Conservation (phyloP, 2,329 filamentous ascomycete genomes). For the Dothideomycetes sp. region DNA sequence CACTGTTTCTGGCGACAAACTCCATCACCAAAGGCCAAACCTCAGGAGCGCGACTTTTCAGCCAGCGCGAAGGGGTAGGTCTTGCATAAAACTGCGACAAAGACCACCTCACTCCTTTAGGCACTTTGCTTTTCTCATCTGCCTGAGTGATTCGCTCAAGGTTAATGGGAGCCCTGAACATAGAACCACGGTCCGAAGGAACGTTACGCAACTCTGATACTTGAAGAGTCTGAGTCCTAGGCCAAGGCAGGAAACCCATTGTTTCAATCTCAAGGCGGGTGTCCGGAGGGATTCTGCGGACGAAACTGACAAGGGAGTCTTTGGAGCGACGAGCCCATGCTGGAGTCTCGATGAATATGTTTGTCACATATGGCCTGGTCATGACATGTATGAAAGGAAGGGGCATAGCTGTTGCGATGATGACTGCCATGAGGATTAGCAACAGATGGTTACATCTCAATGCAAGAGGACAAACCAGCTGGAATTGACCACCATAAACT, state of each 20-base stretch:
- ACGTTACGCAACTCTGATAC: conserved; percentile 22
- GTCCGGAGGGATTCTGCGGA: conserved; percentile 36
- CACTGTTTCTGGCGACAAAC: neutral
- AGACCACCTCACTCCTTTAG: neutral
- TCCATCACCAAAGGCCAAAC: conserved; percentile 10
- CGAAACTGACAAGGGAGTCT: conserved; percentile 45
- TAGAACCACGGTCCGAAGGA: conserved; percentile 13
- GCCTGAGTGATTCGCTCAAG: conserved; percentile 22
- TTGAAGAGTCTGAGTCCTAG: conserved; percentile 21
- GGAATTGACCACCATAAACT: conserved; percentile 35
- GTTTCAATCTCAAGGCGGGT: conserved; percentile 33
- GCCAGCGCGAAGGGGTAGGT: conserved; percentile 3
- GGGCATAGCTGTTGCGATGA: conserved; percentile 54
- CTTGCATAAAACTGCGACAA: conserved; percentile 4
- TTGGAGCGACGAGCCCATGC: conserved; percentile 53
- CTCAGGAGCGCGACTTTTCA: conserved; percentile 7
- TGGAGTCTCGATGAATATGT: conserved; percentile 62
- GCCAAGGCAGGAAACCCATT: conserved; percentile 33
- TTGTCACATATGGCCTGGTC: conserved; percentile 62
- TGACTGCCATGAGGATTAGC: conserved; percentile 34
- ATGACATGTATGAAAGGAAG: conserved; percentile 55
- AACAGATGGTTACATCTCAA: conserved; percentile 2
- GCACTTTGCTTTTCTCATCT: conserved; percentile 24
- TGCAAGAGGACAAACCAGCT: conserved; percentile 25
- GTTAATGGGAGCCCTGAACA: too few species aligned